Evolutionary conservation across 768 basidiomycete species (phyloP).

Genomic region (Hemileccinum impolitum): DNA sequence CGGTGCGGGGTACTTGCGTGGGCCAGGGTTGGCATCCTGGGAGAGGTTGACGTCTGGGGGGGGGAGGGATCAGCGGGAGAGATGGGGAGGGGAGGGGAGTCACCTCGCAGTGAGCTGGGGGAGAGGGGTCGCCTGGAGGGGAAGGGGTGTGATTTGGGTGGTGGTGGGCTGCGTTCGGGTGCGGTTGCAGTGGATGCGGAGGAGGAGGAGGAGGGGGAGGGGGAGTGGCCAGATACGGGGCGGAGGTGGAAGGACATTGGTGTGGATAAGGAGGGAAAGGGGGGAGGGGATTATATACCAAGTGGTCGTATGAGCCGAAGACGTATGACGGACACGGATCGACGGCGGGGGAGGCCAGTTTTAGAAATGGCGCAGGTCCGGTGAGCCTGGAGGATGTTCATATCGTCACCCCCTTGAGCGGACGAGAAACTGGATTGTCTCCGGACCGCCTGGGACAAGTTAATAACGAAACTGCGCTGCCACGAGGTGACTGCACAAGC

Average conservation of each 20-base stretch:
- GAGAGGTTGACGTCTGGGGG: constrained; percentile 61
- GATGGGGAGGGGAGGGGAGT: neutral
- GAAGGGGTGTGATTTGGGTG: constrained; percentile 27
- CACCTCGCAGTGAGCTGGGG: constrained; percentile 61
- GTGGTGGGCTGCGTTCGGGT: constrained; percentile 39
- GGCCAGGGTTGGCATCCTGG: constrained; percentile 44
- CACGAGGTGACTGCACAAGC: no score
- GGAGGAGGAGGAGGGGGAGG: constrained; percentile 57
- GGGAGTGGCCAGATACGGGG: constrained; percentile 46
- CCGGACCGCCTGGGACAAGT: no score
- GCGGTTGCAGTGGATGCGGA: constrained; percentile 44
- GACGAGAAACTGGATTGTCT: no score
- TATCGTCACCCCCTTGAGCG: no score
- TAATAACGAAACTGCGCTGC: no score
- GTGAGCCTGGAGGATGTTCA: no score
- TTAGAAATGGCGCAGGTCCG: no score
- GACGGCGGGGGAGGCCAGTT: neutral
- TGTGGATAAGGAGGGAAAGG: constrained; percentile 33
- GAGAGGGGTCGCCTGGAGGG: constrained; percentile 55
- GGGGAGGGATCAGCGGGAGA: constrained; percentile 15
- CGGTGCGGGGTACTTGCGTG: constrained; percentile 67
- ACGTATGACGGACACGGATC: neutral
- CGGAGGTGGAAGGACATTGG: constrained; percentile 53
- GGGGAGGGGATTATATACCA: constrained; percentile 23
- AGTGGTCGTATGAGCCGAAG: constrained; percentile 1